These are phyloP conservation scores for Citrus trifoliata DNA, from an alignment of 345 rosid genomes.

Conservation along the genomic window DNA sequence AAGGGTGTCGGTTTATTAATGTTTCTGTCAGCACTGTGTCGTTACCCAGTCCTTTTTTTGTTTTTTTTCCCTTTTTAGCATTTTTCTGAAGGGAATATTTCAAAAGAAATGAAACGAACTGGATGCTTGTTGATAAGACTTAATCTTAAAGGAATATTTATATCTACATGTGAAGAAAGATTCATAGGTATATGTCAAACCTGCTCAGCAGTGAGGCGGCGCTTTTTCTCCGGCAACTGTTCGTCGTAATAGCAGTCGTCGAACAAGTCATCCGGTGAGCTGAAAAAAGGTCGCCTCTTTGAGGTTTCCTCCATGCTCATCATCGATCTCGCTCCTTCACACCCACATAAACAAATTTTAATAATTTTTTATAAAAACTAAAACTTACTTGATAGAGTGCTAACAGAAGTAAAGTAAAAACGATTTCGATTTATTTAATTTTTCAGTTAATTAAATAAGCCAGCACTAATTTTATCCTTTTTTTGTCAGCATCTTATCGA, in stretches of 20 bases:
- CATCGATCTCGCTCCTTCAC: constrained; percentile 53
- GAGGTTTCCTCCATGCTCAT: constrained; percentile 60
- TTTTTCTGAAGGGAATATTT: neutral
- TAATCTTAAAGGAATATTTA: constrained; percentile 6
- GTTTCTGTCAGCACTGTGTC: no score
- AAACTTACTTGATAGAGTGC: no score
- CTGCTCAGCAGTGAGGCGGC: constrained; percentile 79
- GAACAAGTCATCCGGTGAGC: constrained; percentile 60
- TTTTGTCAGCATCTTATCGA: no score
- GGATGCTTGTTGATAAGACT: constrained; percentile 28
- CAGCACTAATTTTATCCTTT: no score
- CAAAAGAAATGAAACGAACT: constrained; percentile 11
- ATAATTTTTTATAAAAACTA: neutral
- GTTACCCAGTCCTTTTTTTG: no score
- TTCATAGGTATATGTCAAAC: constrained; percentile 19
- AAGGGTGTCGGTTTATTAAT: no score
- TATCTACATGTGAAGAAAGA: neutral
- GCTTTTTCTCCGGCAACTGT: constrained; percentile 77
- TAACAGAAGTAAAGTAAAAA: no score
- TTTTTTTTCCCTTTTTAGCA: no score
- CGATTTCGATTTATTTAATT: no score
- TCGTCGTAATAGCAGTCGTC: constrained; percentile 83
- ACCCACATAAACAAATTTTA: neutral
- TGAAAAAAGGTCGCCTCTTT: constrained; percentile 68
- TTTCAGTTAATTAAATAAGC: no score